Conservation (phyloP, 176 grass and related monocot species). For the Poa pratensis region DNA sequence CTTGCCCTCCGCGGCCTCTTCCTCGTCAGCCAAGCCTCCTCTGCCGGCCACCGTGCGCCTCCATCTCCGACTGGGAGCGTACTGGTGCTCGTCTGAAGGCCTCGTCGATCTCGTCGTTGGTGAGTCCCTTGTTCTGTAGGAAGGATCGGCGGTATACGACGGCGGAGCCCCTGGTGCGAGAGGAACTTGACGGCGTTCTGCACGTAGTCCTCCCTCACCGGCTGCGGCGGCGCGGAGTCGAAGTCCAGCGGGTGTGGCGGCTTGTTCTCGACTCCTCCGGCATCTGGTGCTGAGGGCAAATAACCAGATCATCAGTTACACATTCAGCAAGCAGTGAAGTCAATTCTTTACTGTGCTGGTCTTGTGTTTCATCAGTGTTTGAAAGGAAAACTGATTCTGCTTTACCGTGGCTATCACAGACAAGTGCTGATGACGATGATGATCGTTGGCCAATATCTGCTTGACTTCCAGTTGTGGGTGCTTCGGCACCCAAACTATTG, state of each 20-base stretch:
- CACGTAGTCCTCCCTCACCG: constrained; percentile 87
- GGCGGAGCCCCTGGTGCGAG: constrained; percentile 76
- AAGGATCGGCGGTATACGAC: constrained; percentile 79
- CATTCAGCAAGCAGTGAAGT: constrained; percentile 10
- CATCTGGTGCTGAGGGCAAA: not conserved
- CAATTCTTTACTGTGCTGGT: constrained; percentile 31
- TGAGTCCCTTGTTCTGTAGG: constrained; percentile 91
- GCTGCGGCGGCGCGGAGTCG: constrained; percentile 45
- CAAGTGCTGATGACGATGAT: not conserved
- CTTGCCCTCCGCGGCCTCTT: too few species aligned
- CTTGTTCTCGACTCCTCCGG: too few species aligned
- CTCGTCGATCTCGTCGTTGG: constrained; percentile 90
- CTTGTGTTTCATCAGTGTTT: constrained; percentile 25
- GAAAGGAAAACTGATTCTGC: constrained; percentile 18
- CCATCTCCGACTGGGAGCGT: too few species aligned
- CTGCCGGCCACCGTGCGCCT: too few species aligned
- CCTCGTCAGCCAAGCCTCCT: too few species aligned
- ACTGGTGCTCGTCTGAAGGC: constrained; percentile 91
- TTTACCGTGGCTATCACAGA: constrained; percentile 12
- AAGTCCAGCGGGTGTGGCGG: constrained; percentile 37
- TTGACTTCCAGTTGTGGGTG: constrained; percentile 23
- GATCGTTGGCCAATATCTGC: constrained; percentile 16
- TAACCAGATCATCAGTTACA: not conserved
- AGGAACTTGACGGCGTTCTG: constrained; percentile 95
- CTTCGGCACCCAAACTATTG: constrained; percentile 14